Base-by-base conservation (phyloP, 1,284 basidiomycete genomes). In the Lignosus rhinocerotis region DNA sequence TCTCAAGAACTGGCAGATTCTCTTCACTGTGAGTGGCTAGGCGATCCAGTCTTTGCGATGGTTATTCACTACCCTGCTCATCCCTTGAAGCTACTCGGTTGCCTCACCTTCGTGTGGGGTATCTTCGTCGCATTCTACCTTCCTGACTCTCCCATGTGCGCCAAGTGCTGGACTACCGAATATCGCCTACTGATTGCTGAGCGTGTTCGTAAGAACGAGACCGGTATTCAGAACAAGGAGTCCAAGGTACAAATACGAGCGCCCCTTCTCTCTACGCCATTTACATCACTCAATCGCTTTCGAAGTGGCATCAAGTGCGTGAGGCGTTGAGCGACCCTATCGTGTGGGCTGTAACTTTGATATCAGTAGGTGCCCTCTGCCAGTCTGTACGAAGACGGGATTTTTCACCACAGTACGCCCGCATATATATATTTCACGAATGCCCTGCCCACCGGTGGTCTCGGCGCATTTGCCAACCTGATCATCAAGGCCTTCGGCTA, bases 171-270 rank as follows among this genome's bases (percentile, higher is more conserved):
- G 62, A 75, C 76, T 31, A 69, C 73, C 21, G 76, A 81, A 57
- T 80, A 85, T 63, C 73, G 79, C 33, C 62, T 80, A n/a, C 75
- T 83, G 17, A 79, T 84, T 49, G 77, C 81, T 21, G 79, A 83
- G 66, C 75, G 82, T n/a, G 81, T 85, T 9, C 70, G 80, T 44
- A 76, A 78, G 64, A 84, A 85, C 66, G 76, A 82, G 54, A 81
- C 80, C 8, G 82, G 82, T 11, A 77, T 83, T 33, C 80, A 84
- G 68, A 83, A 84, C 67, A 78, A 74, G 59, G 72, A 75, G 51
- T 84, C 82, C 71, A 85, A 85, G 72, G 73, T 75, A n/a, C n/a
- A 52, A 25, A 60, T 33, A 3, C 17, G 9, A 44, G 8, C 3
- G 10, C 16, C n/a, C 21, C 32, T 32, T 12, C 6, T 12, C 12